Evolutionary conservation across 129 eudicot species (phyloP).

Genomic region (Solidago caesia): DNA sequence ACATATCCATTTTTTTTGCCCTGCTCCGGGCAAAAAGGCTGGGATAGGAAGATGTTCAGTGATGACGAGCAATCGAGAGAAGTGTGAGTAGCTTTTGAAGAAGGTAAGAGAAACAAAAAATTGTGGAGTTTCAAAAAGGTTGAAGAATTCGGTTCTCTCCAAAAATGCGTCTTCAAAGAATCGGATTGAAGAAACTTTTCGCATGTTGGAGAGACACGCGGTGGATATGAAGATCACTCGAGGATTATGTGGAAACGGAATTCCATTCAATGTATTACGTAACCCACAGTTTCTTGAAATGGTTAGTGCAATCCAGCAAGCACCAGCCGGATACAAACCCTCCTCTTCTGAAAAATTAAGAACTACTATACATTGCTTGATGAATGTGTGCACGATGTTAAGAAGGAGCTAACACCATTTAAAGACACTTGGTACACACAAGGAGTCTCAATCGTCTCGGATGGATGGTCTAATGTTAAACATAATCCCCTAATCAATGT

Average conservation of each 20-base stretch:
- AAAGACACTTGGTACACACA: slow-evolving; percentile 20
- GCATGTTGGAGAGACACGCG: slow-evolving; percentile 6
- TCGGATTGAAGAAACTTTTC: slow-evolving; percentile 7
- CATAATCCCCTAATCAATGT: slow-evolving; percentile 15
- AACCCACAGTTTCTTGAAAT: slow-evolving; percentile 17
- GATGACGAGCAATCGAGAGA: not conserved
- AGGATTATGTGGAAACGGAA: slow-evolving; percentile 18
- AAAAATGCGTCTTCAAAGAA: slow-evolving; percentile 7
- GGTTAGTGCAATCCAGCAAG: slow-evolving; percentile 8
- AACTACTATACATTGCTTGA: slow-evolving; percentile 15
- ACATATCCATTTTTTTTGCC: not conserved
- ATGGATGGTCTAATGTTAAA: slow-evolving; percentile 16
- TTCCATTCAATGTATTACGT: slow-evolving; percentile 13
- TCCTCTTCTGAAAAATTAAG: slow-evolving; percentile 13
- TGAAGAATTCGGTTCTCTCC: not conserved
- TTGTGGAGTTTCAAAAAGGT: not conserved
- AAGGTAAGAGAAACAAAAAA: not conserved
- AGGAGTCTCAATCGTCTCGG: slow-evolving; percentile 15
- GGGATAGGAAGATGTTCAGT: not conserved
- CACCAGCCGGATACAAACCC: slow-evolving; percentile 13
- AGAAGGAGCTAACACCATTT: not conserved
- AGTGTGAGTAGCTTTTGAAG: not conserved
- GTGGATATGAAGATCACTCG: slow-evolving; percentile 9
- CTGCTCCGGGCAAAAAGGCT: not conserved
- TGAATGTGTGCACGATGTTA: slow-evolving; percentile 10